These are phyloP conservation scores for Blakeslea trispora DNA, from an alignment of 371 early-diverging fungal species.

Conservation along the genomic window DNA sequence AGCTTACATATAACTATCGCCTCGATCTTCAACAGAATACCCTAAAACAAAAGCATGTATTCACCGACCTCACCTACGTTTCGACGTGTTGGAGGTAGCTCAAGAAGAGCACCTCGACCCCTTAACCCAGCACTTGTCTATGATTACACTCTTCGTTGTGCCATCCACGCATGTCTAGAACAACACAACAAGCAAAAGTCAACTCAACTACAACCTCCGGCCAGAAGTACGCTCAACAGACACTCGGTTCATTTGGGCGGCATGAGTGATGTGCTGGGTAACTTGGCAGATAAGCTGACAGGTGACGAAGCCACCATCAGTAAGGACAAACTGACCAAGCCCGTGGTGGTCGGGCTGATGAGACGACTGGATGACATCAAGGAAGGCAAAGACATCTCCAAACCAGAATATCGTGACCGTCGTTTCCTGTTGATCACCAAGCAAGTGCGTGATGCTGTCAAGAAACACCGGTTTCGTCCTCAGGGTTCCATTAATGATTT, in stretches of 20 bases:
- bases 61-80: slow-evolving; percentile 15
- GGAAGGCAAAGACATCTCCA: slow-evolving; percentile 35
- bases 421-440: slow-evolving; percentile 27
- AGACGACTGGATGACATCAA: slow-evolving; percentile 39
- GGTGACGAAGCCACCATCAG: slow-evolving; percentile 24
- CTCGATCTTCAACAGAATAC: no score
- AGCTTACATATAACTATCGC: no score
- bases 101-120: slow-evolving; percentile 27
- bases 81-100: slow-evolving; percentile 30
- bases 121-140: slow-evolving; percentile 36
- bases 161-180: slow-evolving; percentile 41
- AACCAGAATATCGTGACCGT: slow-evolving; percentile 33
- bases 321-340: slow-evolving; percentile 35
- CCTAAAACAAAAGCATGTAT: no score
- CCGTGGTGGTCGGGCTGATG: slow-evolving; percentile 32
- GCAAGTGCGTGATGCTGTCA: slow-evolving; percentile 30
- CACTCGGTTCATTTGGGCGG: slow-evolving; percentile 35
- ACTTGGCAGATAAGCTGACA: slow-evolving; percentile 33
- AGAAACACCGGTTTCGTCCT: slow-evolving; percentile 36
- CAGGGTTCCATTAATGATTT: slow-evolving; percentile 42
- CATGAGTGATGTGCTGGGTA: slow-evolving; percentile 34
- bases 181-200: slow-evolving; percentile 21
- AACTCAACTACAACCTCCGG: slow-evolving; percentile 14
- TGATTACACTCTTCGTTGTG: slow-evolving; percentile 44
- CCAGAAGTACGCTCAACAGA: slow-evolving; percentile 20